Evolutionary conservation across 257 asterid genomes (phyloP).

Genomic region (Ophiorrhiza pumila): DNA sequence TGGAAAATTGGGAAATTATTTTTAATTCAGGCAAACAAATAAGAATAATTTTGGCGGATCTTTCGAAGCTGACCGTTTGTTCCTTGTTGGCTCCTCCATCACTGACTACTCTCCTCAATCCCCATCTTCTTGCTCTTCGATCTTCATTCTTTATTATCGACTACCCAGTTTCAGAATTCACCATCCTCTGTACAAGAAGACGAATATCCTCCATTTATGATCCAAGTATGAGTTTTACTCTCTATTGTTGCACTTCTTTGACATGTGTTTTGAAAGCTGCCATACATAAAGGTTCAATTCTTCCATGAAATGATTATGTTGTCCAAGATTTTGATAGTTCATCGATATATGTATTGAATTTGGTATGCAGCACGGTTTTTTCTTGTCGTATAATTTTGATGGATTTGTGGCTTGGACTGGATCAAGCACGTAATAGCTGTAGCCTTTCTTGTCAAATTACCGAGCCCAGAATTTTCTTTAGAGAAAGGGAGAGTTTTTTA

Average conservation of each 20-base stretch:
- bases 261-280: background rate
- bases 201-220: background rate
- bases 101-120: constrained; percentile 1
- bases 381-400: constrained; percentile 13
- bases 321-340: background rate
- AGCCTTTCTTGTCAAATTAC: constrained; percentile 37
- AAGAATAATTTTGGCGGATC: constrained; percentile 43
- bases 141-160: background rate
- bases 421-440: constrained; percentile 45
- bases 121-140: background rate
- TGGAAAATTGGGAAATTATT: too few relatives aligned
- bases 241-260: background rate
- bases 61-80: constrained; percentile 25
- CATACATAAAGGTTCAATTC: background rate
- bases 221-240: background rate
- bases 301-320: background rate
- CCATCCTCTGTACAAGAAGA: background rate
- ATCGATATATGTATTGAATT: background rate
- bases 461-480: constrained; percentile 26
- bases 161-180: background rate
- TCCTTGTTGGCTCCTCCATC: background rate
- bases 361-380: background rate
- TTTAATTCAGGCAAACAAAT: too few relatives aligned
- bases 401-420: constrained; percentile 56
- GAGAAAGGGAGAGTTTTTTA: constrained; percentile 28